A percentile compares a stretch with the other conserved stretches of the same genome.
phyloP scores from a whole-genome alignment of 768 basidiomycete genomes.

The Thelephora aurantiotincta region DNA sequence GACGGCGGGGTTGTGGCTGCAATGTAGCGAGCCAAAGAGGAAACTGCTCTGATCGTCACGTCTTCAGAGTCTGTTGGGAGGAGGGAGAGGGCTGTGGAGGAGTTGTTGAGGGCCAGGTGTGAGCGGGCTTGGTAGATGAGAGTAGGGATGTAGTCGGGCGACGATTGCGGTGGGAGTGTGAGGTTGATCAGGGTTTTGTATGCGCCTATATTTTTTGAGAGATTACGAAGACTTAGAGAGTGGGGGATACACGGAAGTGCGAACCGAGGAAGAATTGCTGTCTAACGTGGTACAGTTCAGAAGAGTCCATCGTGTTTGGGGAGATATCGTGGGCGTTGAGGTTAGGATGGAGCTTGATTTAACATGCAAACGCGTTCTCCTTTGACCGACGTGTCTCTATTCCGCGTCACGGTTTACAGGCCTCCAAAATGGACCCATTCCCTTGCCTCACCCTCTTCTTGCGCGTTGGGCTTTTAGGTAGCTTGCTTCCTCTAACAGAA shows the following conservation, averaged over 20 bases:
- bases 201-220: conserved; percentile 30
- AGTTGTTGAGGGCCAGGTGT: conserved; percentile 52
- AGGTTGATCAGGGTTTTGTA: conserved; percentile 47
- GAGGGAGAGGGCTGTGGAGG: conserved; percentile 40
- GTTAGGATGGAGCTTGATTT: too few species aligned
- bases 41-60: conserved; percentile 54
- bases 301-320: conserved; percentile 34
- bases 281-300: conserved; percentile 52
- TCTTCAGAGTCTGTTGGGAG: conserved; percentile 46
- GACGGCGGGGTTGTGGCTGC: conserved; percentile 17
- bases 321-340: too few species aligned
- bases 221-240: neutral
- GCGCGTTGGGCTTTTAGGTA: too few species aligned
- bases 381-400: too few species aligned
- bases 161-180: conserved; percentile 42
- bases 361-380: too few species aligned
- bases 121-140: conserved; percentile 73
- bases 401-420: too few species aligned
- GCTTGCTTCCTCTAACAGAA: too few species aligned
- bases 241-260: neutral
- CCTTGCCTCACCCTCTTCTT: too few species aligned
- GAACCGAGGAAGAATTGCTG: conserved; percentile 66
- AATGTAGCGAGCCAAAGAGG: conserved; percentile 61
- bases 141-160: conserved; percentile 47
- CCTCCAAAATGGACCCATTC: too few species aligned